Conservation (phyloP, 2,329 filamentous ascomycete species). For the Leptoxyphium fumago region DNA sequence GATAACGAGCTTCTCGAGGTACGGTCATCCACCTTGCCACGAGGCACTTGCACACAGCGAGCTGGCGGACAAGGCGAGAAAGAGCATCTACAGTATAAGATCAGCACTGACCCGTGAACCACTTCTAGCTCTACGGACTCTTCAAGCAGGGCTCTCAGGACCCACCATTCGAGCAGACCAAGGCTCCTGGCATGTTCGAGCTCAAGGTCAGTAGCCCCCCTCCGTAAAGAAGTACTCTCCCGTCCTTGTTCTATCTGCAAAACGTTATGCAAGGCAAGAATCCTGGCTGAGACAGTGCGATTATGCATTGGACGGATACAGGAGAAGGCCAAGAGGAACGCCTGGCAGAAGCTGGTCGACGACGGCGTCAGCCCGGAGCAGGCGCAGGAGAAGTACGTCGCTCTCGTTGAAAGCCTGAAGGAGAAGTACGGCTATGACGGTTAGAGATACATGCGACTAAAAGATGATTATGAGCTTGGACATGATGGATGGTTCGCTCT, state of each 20-base stretch:
- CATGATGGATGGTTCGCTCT: too few relatives aligned
- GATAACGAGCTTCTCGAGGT: slow-evolving; percentile 50
- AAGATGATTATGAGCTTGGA: too few relatives aligned
- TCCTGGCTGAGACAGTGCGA: too few relatives aligned
- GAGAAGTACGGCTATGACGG: slow-evolving; percentile 51
- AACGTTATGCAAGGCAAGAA: too few relatives aligned
- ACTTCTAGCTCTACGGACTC: slow-evolving; percentile 35
- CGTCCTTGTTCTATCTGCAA: not conserved
- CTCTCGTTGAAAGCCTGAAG: slow-evolving; percentile 58
- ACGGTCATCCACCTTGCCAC: slow-evolving; percentile 31
- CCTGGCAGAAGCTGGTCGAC: slow-evolving; percentile 59
- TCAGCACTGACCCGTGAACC: not conserved
- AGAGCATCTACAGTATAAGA: not conserved
- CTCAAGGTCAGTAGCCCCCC: slow-evolving; percentile 41
- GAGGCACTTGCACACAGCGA: slow-evolving; percentile 25
- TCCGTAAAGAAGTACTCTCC: not conserved
- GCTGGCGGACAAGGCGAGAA: slow-evolving; percentile 21
- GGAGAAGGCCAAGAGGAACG: slow-evolving; percentile 60
- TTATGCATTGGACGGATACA: slow-evolving; percentile 2
- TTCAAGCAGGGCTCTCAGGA: slow-evolving; percentile 31
- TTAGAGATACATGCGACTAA: slow-evolving; percentile 23
- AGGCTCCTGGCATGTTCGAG: slow-evolving; percentile 54
- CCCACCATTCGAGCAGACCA: slow-evolving; percentile 20
- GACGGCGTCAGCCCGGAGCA: slow-evolving; percentile 45
- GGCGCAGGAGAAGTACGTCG: slow-evolving; percentile 66